Evolutionary conservation across 257 asterid genomes (phyloP), one percentile per base, ranked within the genome.

Genomic region (Nicotiana tabacum): DNA sequence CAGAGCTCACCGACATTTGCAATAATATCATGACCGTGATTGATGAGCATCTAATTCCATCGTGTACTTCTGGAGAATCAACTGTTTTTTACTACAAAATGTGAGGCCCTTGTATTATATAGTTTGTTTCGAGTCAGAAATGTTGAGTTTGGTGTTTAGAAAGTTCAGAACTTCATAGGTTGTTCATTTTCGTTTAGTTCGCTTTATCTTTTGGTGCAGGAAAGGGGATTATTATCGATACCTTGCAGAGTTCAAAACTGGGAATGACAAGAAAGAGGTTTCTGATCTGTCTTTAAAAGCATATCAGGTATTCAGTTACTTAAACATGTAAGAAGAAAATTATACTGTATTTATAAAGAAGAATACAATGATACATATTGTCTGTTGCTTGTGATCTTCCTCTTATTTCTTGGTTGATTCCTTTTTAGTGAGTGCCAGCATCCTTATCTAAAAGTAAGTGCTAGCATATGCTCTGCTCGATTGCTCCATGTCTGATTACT

Each of bases 161-260:
- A 46, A 2, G 15, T 72, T 46, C 15, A 46, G 51, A 56, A 51
- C 6, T 46, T 48, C 62, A 46, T 74, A 1, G 12, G 77, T 24
- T 46, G 56, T 43, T 56, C 12, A 39, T 30, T 61, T 72, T 48
- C 9, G 69, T 76, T 43, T 33, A 9, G 43, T 29, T 66, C 35
- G 55, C 2, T 74, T 65, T 46, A 21, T 48, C 48, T 81, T 82
- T 69, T 62, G 64, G 77, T 74, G 87, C 84, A 89, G 91, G 91
- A 87, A 89, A 87, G 91, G 91, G 56, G 91, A 89, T 87, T 89
- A 89, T 43, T 88, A 88, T 69, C 84, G 90, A 86, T 88, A 88
- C 56, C 90, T 88, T 35, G 90, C 89, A 1, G 89, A 88, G 88
- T 86, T 88, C 83, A 88, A 88, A 82, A 53, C 84, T 55, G 86